Conservation (phyloP, 2,329 filamentous ascomycete species). For the Ophiognomonia clavigignenti-juglandacearum region DNA sequence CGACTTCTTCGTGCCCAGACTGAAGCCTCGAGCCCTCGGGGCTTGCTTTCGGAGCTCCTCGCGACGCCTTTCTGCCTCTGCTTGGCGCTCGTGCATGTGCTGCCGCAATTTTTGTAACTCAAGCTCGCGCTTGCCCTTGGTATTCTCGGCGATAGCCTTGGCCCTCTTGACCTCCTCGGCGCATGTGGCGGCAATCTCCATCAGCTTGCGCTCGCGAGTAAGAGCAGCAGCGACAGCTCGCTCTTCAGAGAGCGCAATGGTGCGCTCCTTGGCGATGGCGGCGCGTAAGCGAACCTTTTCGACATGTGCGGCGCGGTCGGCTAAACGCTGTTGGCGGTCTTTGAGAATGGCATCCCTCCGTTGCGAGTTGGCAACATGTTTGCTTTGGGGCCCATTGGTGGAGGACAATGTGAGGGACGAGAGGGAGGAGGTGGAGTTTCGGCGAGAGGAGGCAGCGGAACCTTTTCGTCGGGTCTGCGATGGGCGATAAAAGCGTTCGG, state of each 20-base stretch:
- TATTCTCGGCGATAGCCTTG: slow-evolving; percentile 76
- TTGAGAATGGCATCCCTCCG: slow-evolving; percentile 77
- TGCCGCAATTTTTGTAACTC: slow-evolving; percentile 64
- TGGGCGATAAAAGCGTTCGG: slow-evolving; percentile 70
- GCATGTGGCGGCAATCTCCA: slow-evolving; percentile 75
- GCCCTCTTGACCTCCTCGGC: slow-evolving; percentile 79
- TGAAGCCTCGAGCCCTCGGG: slow-evolving; percentile 40
- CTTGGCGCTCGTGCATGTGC: slow-evolving; percentile 76
- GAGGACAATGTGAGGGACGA: slow-evolving; percentile 63
- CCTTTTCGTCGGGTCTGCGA: slow-evolving; percentile 64
- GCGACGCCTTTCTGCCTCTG: slow-evolving; percentile 69
- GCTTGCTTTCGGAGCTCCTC: slow-evolving; percentile 57
- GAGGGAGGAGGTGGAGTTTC: slow-evolving; percentile 73
- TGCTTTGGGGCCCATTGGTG: slow-evolving; percentile 61
- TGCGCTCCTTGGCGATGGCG: slow-evolving; percentile 66
- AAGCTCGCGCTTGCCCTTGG: slow-evolving; percentile 74
- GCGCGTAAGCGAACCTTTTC: slow-evolving; percentile 77
- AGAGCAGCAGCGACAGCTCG: slow-evolving; percentile 72
- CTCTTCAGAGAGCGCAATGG: slow-evolving; percentile 66
- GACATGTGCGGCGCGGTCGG: slow-evolving; percentile 74
- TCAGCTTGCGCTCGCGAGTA: slow-evolving; percentile 73
- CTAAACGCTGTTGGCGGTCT: slow-evolving; percentile 72
- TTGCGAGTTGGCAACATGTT: slow-evolving; percentile 72
- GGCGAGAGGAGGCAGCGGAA: slow-evolving; percentile 72
- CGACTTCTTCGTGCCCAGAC: slow-evolving; percentile 41